A percentile compares a stretch with the other conserved stretches of the same genome.
These are phyloP conservation scores for Microstegium vimineum DNA, from an alignment of 176 grass and related monocot genomes.

Conservation along the genomic window DNA sequence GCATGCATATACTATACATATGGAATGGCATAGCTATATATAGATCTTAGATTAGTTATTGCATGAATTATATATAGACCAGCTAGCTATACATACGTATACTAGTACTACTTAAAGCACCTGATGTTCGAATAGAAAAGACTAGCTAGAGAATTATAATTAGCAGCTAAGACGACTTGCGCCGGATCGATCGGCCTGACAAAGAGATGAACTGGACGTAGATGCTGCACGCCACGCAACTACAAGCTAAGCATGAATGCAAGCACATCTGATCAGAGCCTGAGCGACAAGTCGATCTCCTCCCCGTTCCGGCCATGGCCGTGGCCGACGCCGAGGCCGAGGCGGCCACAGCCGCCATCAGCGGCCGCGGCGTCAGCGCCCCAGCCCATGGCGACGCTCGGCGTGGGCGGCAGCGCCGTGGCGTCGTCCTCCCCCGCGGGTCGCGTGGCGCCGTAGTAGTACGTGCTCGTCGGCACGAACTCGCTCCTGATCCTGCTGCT, in stretches of 20 bases:
- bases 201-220: not conserved
- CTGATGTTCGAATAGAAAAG: not conserved
- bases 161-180: not conserved
- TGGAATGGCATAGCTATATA: not conserved
- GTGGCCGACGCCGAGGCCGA: not conserved
- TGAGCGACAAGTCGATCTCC: slow-evolving; percentile 56
- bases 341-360: not conserved
- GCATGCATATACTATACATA: not conserved
- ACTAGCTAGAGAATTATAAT: not conserved
- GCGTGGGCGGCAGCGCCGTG: no score
- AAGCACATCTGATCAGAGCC: slow-evolving; percentile 28
- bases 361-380: not conserved
- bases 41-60: not conserved
- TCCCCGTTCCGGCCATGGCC: not conserved
- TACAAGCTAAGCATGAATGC: not conserved
- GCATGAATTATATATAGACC: not conserved
- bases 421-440: not conserved
- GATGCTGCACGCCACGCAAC: not conserved
- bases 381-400: not conserved
- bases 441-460: not conserved
- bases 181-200: not conserved
- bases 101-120: not conserved
- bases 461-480: not conserved
- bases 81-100: not conserved
- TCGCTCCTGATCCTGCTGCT: not conserved